Percentiles rank a stretch among this genome's conserved stretches.
Evolutionary conservation across 441 rosid species (phyloP).

Genomic region (Cnidoscolus chayamansa): DNA sequence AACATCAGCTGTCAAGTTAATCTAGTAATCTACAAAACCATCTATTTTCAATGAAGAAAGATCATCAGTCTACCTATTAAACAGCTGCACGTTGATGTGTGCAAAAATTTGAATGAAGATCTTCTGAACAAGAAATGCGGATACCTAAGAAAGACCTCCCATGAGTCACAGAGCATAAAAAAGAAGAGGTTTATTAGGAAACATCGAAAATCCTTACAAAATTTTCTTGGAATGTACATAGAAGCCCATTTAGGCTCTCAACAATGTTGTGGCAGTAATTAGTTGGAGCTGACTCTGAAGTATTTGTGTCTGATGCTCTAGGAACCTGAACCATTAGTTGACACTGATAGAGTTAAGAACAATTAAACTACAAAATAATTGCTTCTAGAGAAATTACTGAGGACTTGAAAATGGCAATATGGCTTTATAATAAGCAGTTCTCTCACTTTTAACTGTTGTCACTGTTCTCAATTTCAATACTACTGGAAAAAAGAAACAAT

Average conservation of each 20-base stretch:
- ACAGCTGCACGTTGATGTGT: constrained; percentile 39
- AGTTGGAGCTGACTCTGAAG: constrained; percentile 13
- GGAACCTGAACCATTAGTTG: constrained; percentile 17
- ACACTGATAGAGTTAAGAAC: neutral
- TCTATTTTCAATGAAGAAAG: neutral
- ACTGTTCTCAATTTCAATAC: no score
- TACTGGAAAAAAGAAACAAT: no score
- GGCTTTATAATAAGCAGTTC: no score
- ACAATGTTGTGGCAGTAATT: constrained; percentile 22
- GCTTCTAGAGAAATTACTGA: no score
- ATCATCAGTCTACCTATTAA: constrained; percentile 35
- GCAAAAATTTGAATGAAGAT: constrained; percentile 35
- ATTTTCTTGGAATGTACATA: constrained; percentile 23
- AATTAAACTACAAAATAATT: no score
- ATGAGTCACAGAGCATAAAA: constrained; percentile 3
- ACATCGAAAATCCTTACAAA: constrained; percentile 17
- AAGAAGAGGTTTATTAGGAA: neutral
- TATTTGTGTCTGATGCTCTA: constrained; percentile 17
- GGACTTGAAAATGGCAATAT: no score
- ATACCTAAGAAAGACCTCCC: constrained; percentile 29
- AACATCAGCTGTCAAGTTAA: neutral
- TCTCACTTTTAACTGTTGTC: no score
- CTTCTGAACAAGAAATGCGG: constrained; percentile 35
- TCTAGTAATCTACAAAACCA: neutral
- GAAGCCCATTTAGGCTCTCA: constrained; percentile 20